Base-by-base conservation (phyloP, 1,139 yeast species). In the Sugiyamaella pinicola region DNA sequence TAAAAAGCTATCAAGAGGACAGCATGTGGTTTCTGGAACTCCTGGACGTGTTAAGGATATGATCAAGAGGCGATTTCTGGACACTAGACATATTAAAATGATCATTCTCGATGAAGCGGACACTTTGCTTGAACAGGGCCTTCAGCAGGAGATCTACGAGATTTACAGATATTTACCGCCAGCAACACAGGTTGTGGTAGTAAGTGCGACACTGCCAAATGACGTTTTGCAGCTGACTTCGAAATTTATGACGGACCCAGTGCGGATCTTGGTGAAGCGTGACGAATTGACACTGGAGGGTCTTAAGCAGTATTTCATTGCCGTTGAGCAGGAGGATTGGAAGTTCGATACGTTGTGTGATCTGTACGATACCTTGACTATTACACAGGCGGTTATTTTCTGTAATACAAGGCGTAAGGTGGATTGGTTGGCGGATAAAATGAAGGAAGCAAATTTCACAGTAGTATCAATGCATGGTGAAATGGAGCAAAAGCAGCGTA, bases 381-480 rank as follows among this genome's bases (percentile, higher is more conserved):
- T 93, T 61, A 90, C 96, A 17, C 98, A 93, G 70, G 96, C 96
- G 35, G 97, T 93, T 28, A 91, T 93, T 31, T 93, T 93, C 72
- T 93, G 98, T 70, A 93, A 93, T 69, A 91, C 96, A 28, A 87
- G 87, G 67, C 79, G 84, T 64, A 91, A 91, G 69, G 98, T 93
- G 39, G 95, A 89, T 68, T 90, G 96, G 96, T 75, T 93, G 24
- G 76, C 89, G 4, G 83, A 80, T n/a, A 85, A 86, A 65, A 80
- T 93, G 79, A 76, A 78, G 51, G 84, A 81, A 62, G 83, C 91
- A 15, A 87, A 89, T 67, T 93, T 93, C 71, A 85, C 96, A 0
- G 96, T 91, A 15, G 88, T 84, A 4, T 79, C 96, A 8, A 91
- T 93, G 96, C 98, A 93, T 68, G 98, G 97, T 24, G 98, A 93